phyloP scores from a whole-genome alignment of 2,329 filamentous ascomycete genomes.

The Davidsoniella australis region DNA sequence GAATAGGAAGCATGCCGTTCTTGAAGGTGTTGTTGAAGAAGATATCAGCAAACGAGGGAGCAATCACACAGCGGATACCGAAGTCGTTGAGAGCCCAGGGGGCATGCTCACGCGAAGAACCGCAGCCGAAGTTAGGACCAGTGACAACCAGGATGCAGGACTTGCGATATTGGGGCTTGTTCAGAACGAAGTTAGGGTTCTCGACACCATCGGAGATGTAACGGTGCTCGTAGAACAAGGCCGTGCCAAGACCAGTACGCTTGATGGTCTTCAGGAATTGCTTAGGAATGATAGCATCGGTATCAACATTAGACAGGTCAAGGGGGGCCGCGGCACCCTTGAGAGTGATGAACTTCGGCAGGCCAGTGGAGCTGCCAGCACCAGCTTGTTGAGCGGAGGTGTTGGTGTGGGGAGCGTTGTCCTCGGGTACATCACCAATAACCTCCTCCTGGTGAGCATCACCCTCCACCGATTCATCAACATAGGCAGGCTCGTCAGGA shows the following conservation, averaged over 20 bases:
- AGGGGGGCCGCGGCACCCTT: constrained; percentile 80
- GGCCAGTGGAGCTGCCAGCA: constrained; percentile 39
- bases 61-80: constrained; percentile 85
- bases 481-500: constrained; percentile 26
- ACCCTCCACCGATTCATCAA: constrained; percentile 34
- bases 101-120: constrained; percentile 81
- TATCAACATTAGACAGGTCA: constrained; percentile 83
- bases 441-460: constrained; percentile 36
- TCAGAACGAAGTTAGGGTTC: constrained; percentile 72
- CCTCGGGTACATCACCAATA: constrained; percentile 42
- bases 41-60: constrained; percentile 58
- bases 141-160: constrained; percentile 85
- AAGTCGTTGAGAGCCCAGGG: constrained; percentile 96
- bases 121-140: constrained; percentile 89
- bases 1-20: constrained; percentile 92
- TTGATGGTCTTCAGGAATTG: constrained; percentile 99
- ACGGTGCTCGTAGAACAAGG: constrained; percentile 73
- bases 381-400: constrained; percentile 26
- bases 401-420: constrained; percentile 49
- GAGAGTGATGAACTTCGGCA: constrained; percentile 68
- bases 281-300: constrained; percentile 98
- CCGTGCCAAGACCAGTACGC: constrained; percentile 76
- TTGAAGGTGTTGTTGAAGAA: constrained; percentile 99
- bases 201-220: constrained; percentile 58
- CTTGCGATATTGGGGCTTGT: constrained; percentile 68